These are phyloP conservation scores for Russula lepida DNA, from an alignment of 768 basidiomycete genomes.

Conservation along the genomic window DNA sequence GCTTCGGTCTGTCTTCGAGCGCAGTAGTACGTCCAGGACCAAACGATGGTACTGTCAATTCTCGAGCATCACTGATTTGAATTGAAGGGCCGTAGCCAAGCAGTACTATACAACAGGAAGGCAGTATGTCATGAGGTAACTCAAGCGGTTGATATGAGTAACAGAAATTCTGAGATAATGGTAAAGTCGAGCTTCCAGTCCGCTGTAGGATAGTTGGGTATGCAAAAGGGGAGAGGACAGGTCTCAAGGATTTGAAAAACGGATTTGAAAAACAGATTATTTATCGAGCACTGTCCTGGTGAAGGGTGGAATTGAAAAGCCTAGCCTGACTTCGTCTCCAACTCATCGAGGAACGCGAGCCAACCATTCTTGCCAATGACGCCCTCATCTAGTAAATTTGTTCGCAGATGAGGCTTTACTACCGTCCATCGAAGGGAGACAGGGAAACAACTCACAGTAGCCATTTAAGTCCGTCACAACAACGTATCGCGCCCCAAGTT, in stretches of 20 bases:
- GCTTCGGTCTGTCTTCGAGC: no score
- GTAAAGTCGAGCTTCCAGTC: neutral
- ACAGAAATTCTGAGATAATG: neutral
- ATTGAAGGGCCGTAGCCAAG: neutral
- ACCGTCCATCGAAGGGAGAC: neutral
- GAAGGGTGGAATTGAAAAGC: neutral
- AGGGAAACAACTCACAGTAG: conserved; percentile 45
- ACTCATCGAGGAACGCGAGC: conserved; percentile 74
- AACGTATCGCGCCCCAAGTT: conserved; percentile 87
- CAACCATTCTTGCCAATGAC: conserved; percentile 92
- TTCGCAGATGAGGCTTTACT: neutral
- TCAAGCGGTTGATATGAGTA: neutral
- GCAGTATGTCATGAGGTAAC: neutral
- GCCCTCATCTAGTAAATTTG: conserved; percentile 56
- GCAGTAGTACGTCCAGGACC: no score
- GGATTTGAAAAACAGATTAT: neutral
- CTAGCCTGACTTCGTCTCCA: conserved; percentile 40
- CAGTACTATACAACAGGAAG: neutral
- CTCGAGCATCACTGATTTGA: neutral
- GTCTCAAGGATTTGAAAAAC: neutral
- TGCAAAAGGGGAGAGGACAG: neutral
- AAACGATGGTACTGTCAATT: no score
- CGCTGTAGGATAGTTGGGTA: neutral
- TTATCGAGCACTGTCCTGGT: neutral
- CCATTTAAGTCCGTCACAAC: conserved; percentile 79